Percentiles rank a stretch among this genome's conserved stretches.
These are phyloP conservation scores for Penicillium sumatraense DNA, from an alignment of 2,329 filamentous ascomycete species.

Conservation along the genomic window DNA sequence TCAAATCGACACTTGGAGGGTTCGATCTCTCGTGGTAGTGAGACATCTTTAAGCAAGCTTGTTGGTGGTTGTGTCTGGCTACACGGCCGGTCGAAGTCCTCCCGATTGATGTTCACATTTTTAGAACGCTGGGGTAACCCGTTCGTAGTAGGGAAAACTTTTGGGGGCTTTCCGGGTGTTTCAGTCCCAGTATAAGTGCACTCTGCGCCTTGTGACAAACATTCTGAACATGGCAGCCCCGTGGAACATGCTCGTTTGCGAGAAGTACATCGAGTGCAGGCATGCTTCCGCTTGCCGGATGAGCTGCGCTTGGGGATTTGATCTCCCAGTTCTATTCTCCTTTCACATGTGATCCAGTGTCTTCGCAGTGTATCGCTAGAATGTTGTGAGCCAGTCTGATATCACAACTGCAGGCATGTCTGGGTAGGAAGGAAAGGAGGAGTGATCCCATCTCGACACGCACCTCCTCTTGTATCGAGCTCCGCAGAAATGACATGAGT, in stretches of 20 bases:
- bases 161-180: not conserved
- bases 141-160: not conserved
- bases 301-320: not conserved
- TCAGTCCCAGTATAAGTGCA: not conserved
- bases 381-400: not conserved
- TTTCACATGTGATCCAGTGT: not conserved
- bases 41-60: not conserved
- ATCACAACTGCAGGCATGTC: not conserved
- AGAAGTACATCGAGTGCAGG: not conserved
- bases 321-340: not conserved
- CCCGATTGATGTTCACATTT: not conserved
- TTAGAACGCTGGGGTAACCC: not conserved
- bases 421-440: not conserved
- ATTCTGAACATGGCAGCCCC: not conserved
- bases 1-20: not conserved
- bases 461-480: not conserved
- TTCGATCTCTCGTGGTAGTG: not conserved
- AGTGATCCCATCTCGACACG: not conserved
- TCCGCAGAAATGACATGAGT: not conserved
- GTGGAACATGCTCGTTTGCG: slow-evolving; percentile 3
- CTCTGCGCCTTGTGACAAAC: not conserved
- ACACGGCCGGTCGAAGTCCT: not conserved
- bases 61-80: not conserved
- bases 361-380: slow-evolving; percentile 1
- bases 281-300: slow-evolving; percentile 6